Conservation (phyloP, 257 asterid species). For the Forsythia suspensa region DNA sequence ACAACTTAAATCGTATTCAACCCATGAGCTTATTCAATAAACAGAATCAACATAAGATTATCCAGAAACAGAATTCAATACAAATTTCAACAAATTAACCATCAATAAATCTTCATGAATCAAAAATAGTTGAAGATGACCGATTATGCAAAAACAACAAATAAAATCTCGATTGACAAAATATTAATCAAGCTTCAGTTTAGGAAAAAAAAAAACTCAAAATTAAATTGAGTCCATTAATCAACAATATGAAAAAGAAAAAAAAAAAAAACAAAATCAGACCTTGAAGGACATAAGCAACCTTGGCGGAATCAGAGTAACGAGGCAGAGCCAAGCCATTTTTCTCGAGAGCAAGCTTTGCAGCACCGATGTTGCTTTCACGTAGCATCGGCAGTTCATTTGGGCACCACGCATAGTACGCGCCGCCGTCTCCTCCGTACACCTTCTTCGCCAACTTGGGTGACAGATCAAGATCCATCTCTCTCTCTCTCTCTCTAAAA, state of each 20-base stretch:
- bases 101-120: too few species aligned
- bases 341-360: conserved; percentile 42
- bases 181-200: neutral
- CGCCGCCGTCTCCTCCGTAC: conserved; percentile 52
- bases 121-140: too few species aligned
- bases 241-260: neutral
- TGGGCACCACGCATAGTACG: conserved; percentile 50
- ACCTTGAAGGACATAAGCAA: conserved; percentile 66
- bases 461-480: conserved; percentile 54
- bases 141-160: neutral
- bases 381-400: conserved; percentile 53
- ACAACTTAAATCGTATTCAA: too few species aligned
- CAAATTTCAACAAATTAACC: too few species aligned
- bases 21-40: neutral
- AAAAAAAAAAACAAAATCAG: neutral
- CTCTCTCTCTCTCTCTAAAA: neutral
- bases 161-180: neutral
- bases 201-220: neutral
- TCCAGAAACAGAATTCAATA: neutral
- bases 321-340: conserved; percentile 50
- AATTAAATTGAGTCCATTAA: neutral
- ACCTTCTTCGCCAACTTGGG: conserved; percentile 48
- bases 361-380: conserved; percentile 54
- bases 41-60: neutral
- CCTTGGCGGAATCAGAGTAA: conserved; percentile 60